phyloP scores from a whole-genome alignment of 2,329 filamentous ascomycete species.

The Huntiella bhutanensis region DNA sequence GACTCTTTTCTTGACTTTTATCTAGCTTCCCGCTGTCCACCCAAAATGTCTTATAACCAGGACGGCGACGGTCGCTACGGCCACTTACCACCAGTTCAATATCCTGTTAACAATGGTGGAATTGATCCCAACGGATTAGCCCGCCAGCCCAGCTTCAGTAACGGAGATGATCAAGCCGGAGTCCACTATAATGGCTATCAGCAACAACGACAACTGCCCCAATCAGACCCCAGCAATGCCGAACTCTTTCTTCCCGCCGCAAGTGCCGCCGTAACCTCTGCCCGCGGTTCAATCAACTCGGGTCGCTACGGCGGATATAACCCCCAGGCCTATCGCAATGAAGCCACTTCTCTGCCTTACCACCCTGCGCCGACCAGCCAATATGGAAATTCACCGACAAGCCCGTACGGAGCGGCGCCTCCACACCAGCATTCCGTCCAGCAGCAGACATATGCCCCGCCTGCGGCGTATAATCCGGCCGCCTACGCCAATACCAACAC shows the following conservation, averaged over 20 bases:
- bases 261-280: conserved; percentile 9
- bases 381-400: conserved; percentile 7
- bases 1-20: neutral
- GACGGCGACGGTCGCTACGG: conserved; percentile 45
- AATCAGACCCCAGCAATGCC: conserved; percentile 1
- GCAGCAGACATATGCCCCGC: conserved; percentile 20
- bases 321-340: conserved; percentile 6
- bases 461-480: conserved; percentile 39
- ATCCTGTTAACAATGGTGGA: conserved; percentile 25
- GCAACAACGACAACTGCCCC: conserved; percentile 13
- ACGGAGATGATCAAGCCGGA: conserved; percentile 47
- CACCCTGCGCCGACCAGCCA: conserved; percentile 14
- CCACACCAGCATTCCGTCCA: neutral
- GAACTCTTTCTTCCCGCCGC: conserved; percentile 10
- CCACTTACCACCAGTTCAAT: conserved; percentile 47
- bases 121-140: conserved; percentile 20
- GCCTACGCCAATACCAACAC: conserved; percentile 31
- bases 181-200: conserved; percentile 15
- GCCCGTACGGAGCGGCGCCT: conserved; percentile 3
- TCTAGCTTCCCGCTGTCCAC: neutral
- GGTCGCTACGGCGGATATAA: conserved; percentile 13
- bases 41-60: conserved; percentile 42
- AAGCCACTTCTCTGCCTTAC: conserved; percentile 9
- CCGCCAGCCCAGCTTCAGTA: conserved; percentile 54
- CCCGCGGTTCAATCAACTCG: conserved; percentile 13